Conservation (phyloP, 2,329 filamentous ascomycete genomes). For the Delphinella strobiligena region DNA sequence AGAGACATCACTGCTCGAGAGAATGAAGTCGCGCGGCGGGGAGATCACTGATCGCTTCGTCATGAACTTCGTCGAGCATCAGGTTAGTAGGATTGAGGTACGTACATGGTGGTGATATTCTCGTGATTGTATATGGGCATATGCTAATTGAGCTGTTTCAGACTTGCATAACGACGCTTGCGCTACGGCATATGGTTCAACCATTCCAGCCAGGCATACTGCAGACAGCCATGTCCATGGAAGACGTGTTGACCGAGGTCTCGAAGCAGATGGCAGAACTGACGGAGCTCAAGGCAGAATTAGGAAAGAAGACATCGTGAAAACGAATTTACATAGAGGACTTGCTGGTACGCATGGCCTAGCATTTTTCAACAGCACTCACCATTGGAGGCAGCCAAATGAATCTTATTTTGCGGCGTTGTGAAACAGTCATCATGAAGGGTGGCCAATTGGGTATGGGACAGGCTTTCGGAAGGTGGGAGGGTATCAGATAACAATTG, state of each 20-base stretch:
- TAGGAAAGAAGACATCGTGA: no score
- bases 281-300: constrained; percentile 42
- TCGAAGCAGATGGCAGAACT: constrained; percentile 50
- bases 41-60: constrained; percentile 83
- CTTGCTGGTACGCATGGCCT: no score
- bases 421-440: no score
- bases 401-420: no score
- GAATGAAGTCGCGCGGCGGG: constrained; percentile 58
- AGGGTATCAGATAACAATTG: no score
- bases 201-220: constrained; percentile 58
- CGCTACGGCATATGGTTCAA: constrained; percentile 64
- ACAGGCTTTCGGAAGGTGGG: no score
- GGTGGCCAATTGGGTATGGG: no score
- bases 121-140: neutral
- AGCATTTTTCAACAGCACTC: no score
- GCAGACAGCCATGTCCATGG: constrained; percentile 67
- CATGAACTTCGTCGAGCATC: constrained; percentile 83
- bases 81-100: constrained; percentile 93
- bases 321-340: no score
- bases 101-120: constrained; percentile 26
- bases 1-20: constrained; percentile 71
- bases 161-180: constrained; percentile 71
- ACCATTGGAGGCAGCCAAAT: no score
- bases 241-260: constrained; percentile 53
- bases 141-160: constrained; percentile 27